phyloP scores from a whole-genome alignment of 257 asterid species.

The Gentiana dahurica region DNA sequence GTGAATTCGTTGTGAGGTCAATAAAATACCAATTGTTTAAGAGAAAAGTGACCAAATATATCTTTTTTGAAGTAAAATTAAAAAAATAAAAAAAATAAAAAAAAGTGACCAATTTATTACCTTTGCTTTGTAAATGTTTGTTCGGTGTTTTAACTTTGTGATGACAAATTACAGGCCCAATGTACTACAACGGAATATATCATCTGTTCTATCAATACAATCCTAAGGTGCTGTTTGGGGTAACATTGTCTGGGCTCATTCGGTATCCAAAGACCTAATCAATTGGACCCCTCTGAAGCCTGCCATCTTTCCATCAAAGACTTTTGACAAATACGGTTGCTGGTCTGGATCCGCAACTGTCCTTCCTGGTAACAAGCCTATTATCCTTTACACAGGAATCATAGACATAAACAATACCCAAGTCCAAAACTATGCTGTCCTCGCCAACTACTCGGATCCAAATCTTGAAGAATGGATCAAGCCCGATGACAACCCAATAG shows the following conservation, averaged over 20 bases:
- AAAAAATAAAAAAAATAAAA: no score
- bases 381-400: slow-evolving; percentile 68
- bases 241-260: slow-evolving; percentile 74
- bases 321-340: slow-evolving; percentile 51
- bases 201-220: slow-evolving; percentile 76
- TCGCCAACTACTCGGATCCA: slow-evolving; percentile 56
- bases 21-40: neutral
- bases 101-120: neutral
- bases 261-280: slow-evolving; percentile 55
- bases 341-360: slow-evolving; percentile 85
- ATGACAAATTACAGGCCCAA: slow-evolving; percentile 34
- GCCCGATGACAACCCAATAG: slow-evolving; percentile 66
- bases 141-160: neutral
- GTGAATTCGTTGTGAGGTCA: no score
- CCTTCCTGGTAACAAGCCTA: slow-evolving; percentile 55
- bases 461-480: slow-evolving; percentile 51
- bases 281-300: slow-evolving; percentile 40
- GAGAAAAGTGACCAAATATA: no score
- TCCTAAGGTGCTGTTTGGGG: slow-evolving; percentile 70
- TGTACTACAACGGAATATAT: slow-evolving; percentile 60
- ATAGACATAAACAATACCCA: slow-evolving; percentile 36
- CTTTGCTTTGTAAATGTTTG: neutral
- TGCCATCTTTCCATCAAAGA: slow-evolving; percentile 52
- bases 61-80: no score
- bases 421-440: slow-evolving; percentile 74